Evolutionary conservation across 2,329 filamentous ascomycete genomes (phyloP).

Genomic region (Fusarium paranaense): DNA sequence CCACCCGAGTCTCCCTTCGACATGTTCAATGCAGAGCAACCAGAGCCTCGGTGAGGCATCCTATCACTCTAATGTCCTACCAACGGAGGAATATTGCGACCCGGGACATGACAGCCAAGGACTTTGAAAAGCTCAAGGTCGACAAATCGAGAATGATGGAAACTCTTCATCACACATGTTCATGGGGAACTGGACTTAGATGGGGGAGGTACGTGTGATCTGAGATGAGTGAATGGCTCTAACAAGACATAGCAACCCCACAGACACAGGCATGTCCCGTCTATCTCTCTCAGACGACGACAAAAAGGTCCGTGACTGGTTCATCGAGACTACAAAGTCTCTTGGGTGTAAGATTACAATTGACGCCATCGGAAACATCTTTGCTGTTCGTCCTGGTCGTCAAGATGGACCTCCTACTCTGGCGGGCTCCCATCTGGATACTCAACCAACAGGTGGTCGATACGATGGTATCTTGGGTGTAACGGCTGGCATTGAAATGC

Average conservation of each 20-base stretch:
- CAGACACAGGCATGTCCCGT: constrained; percentile 81
- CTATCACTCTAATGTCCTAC: background rate
- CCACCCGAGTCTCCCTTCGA: background rate
- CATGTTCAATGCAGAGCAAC: background rate
- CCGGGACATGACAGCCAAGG: constrained; percentile 31
- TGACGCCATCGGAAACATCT: constrained; percentile 85
- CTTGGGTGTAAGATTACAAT: constrained; percentile 76
- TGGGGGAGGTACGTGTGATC: constrained; percentile 33
- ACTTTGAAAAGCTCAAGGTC: constrained; percentile 36
- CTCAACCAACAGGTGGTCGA: constrained; percentile 72
- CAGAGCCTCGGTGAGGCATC: background rate
- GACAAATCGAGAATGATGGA: constrained; percentile 38
- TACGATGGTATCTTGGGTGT: constrained; percentile 85
- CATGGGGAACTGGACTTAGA: constrained; percentile 31
- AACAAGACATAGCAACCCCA: constrained; percentile 36
- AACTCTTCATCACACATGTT: constrained; percentile 37
- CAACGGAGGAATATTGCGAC: constrained; percentile 33
- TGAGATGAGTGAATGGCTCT: background rate
- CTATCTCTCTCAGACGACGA: constrained; percentile 79
- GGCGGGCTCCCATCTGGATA: constrained; percentile 77
- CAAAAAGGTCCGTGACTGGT: constrained; percentile 80
- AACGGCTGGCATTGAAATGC: constrained; percentile 77
- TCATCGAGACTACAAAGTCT: constrained; percentile 69
- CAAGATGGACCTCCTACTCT: constrained; percentile 72
- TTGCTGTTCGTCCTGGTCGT: constrained; percentile 75